A percentile compares a stretch with the other conserved stretches of the same genome.
Conservation (phyloP, 2,329 filamentous ascomycete species). For the Aspergillus texensis region DNA sequence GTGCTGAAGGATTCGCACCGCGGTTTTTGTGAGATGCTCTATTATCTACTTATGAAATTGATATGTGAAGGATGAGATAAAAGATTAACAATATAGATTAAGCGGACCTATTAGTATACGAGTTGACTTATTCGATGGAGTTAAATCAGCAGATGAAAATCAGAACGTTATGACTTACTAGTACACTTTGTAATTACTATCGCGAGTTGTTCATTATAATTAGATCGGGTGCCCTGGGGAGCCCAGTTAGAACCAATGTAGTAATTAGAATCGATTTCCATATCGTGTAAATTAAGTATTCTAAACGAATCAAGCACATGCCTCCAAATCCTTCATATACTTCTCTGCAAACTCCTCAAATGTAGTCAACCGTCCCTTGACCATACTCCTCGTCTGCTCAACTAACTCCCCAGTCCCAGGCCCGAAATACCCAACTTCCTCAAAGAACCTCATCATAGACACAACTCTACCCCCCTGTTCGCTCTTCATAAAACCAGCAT, state of each 20-base stretch:
- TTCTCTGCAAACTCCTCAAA: slow-evolving; percentile 39
- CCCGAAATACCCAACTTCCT: slow-evolving; percentile 43
- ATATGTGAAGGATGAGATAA: too few relatives aligned
- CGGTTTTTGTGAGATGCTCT: too few relatives aligned
- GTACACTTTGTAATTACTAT: neutral
- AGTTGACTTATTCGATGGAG: too few relatives aligned
- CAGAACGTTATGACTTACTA: neutral
- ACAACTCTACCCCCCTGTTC: slow-evolving; percentile 17
- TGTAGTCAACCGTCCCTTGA: slow-evolving; percentile 34
- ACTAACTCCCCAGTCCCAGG: slow-evolving; percentile 34
- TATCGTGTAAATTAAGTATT: neutral
- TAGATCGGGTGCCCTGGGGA: neutral
- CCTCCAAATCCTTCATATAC: slow-evolving; percentile 2
- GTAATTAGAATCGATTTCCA: neutral
- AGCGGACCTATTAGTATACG: too few relatives aligned
- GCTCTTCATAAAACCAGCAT: slow-evolving; percentile 21
- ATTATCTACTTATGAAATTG: too few relatives aligned
- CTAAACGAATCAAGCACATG: neutral
- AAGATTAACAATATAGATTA: too few relatives aligned
- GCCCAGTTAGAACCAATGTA: neutral
- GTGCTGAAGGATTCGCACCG: too few relatives aligned
- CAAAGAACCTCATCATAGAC: slow-evolving; percentile 30
- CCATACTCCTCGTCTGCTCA: slow-evolving; percentile 30
- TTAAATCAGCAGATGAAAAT: neutral
- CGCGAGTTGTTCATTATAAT: neutral